phyloP scores from a whole-genome alignment of 2,329 filamentous ascomycete genomes.

The Fusarium oligoseptatum region DNA sequence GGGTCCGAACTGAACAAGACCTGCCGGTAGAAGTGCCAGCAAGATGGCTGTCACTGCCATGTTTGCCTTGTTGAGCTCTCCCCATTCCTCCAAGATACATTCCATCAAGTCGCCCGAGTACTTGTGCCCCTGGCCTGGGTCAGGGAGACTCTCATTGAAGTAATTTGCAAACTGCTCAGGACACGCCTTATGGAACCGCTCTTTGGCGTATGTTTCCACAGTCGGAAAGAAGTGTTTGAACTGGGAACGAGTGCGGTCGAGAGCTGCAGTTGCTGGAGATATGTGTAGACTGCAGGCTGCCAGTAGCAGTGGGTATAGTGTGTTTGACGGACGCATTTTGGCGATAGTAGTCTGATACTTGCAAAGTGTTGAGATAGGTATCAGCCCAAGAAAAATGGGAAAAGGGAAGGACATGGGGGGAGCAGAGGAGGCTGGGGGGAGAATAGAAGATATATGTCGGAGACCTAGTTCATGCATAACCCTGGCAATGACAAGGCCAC shows the following conservation, averaged over 20 bases:
- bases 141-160: constrained; percentile 21
- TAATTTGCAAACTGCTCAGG: constrained; percentile 18
- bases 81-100: constrained; percentile 17
- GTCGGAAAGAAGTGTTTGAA: constrained; percentile 23
- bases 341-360: neutral
- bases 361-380: neutral
- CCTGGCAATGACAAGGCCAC: neutral
- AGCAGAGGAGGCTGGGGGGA: neutral
- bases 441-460: neutral
- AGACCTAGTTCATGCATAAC: neutral
- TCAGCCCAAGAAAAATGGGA: neutral
- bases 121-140: neutral
- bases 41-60: constrained; percentile 27
- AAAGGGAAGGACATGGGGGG: neutral
- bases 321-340: constrained; percentile 18
- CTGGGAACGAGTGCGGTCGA: constrained; percentile 16
- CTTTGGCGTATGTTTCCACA: constrained; percentile 2
- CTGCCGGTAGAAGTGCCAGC: constrained; percentile 21
- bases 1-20: constrained; percentile 25
- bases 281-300: constrained; percentile 10
- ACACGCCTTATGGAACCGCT: constrained; percentile 4
- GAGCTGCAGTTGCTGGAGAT: constrained; percentile 1
- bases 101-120: constrained; percentile 10
- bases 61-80: constrained; percentile 22
- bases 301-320: constrained; percentile 17